Evolutionary conservation across 306 rosid genomes (phyloP), one percentile per base, ranked within the genome.

Genomic region (Betula pendula): DNA sequence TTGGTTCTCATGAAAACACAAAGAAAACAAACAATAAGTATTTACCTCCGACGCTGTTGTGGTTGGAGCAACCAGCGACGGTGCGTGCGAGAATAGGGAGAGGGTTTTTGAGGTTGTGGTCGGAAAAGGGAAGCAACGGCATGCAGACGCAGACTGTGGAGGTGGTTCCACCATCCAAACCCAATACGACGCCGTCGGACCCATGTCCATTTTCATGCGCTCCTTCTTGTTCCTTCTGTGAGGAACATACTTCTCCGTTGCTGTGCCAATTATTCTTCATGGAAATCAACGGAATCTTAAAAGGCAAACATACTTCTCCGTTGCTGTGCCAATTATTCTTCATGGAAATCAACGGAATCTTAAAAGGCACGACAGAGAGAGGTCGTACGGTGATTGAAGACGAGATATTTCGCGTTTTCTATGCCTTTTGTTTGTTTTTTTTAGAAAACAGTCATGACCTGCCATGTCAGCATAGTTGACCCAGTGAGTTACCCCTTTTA

Each of bases 31-130:
- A 20, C 4, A 38, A 44, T 13, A 12, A 56, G 59, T 68, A 27
- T 19, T 2, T 80, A 93, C 98, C 98, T 75, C 98, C 98, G 73
- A 90, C 91, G 70, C 98, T 92, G 77, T 94, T 94, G 82, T 91
- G 98, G 77, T 94, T 94, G 77, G 98, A 90, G 87, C 94, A 94
- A 60, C 98, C 98, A 58, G 96, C 91, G 70, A 90, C 92, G 73
- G 97, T 90, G 16, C 94, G 92, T 1, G 93, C 90, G 56, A 94
- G 93, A 0, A 90, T 66, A 4, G 96, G 97, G 44, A 85, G 91
- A 44, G 91, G 84, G 25, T 89, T 82, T 6, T 90, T 86, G 13
- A 80, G 86, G 40, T 45, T 25, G 43, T 73, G 76, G 17, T 80
- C 78, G 6, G 88, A 81, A 29, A 79, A 77, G 58, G 84, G 78